These are phyloP conservation scores for Pseudocercospora crystallina DNA, from an alignment of 2,329 filamentous ascomycete species.

Conservation along the genomic window DNA sequence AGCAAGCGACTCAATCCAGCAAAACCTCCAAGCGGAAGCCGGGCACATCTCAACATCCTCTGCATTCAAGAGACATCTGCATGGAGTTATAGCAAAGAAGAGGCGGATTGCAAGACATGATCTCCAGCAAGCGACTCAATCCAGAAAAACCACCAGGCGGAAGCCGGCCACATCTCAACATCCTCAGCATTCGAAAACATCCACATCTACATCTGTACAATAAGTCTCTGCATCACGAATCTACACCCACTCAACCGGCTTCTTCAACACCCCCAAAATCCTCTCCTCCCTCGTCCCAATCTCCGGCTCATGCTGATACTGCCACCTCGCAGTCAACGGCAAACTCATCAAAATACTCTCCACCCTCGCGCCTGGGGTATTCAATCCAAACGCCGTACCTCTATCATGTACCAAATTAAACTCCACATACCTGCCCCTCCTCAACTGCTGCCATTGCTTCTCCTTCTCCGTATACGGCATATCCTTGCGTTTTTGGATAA, in stretches of 20 bases:
- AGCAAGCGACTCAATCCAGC: too few relatives aligned
- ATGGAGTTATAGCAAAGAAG: neutral
- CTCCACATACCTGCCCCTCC: constrained; percentile 93
- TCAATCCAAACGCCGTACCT: constrained; percentile 89
- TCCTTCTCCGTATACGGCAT: constrained; percentile 84
- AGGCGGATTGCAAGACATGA: too few relatives aligned
- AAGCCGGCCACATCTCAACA: neutral
- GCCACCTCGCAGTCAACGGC: constrained; percentile 88
- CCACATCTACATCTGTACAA: constrained; percentile 4
- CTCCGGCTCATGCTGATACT: constrained; percentile 88
- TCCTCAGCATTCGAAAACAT: neutral
- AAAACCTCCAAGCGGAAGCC: neutral
- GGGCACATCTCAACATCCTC: neutral
- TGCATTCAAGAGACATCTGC: neutral
- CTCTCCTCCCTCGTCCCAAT: constrained; percentile 75
- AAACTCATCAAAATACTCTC: constrained; percentile 98
- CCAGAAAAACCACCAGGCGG: neutral
- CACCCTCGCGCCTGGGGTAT: constrained; percentile 84
- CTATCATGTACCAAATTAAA: constrained; percentile 98
- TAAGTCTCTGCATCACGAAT: neutral
- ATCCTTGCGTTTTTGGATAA: constrained; percentile 83
- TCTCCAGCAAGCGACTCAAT: too few relatives aligned
- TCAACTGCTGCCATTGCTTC: constrained; percentile 95
- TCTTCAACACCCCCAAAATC: constrained; percentile 69
- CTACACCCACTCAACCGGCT: constrained; percentile 62